Conservation (phyloP, 2,329 filamentous ascomycete genomes). For the Ascochyta lentis region DNA sequence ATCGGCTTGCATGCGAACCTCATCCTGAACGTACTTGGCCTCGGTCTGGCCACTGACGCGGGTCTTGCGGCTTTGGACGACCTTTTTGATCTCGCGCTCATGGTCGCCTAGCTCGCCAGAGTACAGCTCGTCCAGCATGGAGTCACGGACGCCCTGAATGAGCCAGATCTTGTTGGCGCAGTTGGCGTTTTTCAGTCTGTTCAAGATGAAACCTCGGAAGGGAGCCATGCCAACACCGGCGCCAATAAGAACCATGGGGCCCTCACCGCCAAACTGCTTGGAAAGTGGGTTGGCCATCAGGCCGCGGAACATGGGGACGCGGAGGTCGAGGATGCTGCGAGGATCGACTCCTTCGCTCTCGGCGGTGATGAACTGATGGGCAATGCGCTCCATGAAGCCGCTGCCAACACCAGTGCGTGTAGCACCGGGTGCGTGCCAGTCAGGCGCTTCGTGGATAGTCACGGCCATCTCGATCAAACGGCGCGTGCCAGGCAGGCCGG, state of each 20-base stretch:
- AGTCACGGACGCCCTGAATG: slow-evolving; percentile 91
- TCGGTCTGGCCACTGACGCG: slow-evolving; percentile 57
- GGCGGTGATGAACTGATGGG: slow-evolving; percentile 72
- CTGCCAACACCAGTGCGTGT: slow-evolving; percentile 84
- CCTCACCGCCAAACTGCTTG: slow-evolving; percentile 88
- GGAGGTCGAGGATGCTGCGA: slow-evolving; percentile 63
- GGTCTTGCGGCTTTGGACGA: slow-evolving; percentile 58
- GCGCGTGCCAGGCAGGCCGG: slow-evolving; percentile 70
- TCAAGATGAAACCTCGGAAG: slow-evolving; percentile 96
- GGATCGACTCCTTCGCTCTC: slow-evolving; percentile 62
- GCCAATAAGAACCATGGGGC: slow-evolving; percentile 96
- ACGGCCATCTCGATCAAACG: slow-evolving; percentile 96
- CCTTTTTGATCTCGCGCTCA: slow-evolving; percentile 55
- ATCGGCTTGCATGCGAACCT: slow-evolving; percentile 88
- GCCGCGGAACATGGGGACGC: slow-evolving; percentile 96
- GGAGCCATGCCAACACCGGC: slow-evolving; percentile 96
- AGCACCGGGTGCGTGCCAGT: slow-evolving; percentile 71
- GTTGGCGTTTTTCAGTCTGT: slow-evolving; percentile 89
- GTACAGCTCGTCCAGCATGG: slow-evolving; percentile 93
- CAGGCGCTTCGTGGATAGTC: slow-evolving; percentile 83
- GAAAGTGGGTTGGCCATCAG: slow-evolving; percentile 97
- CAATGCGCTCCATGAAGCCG: slow-evolving; percentile 90
- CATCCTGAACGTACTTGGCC: slow-evolving; percentile 94
- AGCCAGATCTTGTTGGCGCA: slow-evolving; percentile 99
- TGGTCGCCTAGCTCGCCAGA: slow-evolving; percentile 88